Base-by-base conservation (phyloP, 2,329 filamentous ascomycete genomes). In the Chaetomiaceae sp. region DNA sequence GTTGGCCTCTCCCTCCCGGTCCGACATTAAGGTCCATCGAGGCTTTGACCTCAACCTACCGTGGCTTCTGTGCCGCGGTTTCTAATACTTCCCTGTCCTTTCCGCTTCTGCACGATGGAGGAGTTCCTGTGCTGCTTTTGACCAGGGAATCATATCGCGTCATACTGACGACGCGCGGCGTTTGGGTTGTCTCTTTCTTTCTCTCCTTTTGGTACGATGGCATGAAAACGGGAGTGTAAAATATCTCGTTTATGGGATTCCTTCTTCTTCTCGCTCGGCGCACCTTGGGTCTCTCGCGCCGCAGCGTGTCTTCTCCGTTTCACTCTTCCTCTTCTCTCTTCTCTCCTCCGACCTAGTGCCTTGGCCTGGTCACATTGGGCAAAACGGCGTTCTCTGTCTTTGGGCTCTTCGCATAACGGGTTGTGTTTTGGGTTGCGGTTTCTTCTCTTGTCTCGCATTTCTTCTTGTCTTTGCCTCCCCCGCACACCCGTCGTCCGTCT, bases 191-290 rank as follows among this genome's bases (percentile, higher is more conserved):
- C n/a, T n/a, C n/a, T n/a, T n/a, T n/a, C n/a, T n/a, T n/a, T n/a
- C n/a, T 19, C 22, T 38, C 19, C 12, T 33, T 38, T 6, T 3
- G 38, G 24, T 9, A 47, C 38, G 45, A 42, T 9, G 29, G 45
- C 34, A 47, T 42, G 39, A 38, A 36, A 48, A 37, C n/a, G 41
- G 41, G 32, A 26, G 46, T 48, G 40, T 48, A 44, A 44, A 45
- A 41, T 27, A 40, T 40, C 15, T 32, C 20, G 22, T 10, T 42
- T 30, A 10, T 8, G 36, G 32, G n/a, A n/a, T n/a, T n/a, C n/a
- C n/a, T n/a, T 18, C 39, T 38, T 29, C 18, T 19, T n/a, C 19
- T n/a, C n/a, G n/a, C n/a, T n/a, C 24, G 45, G 45, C 45, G 45
- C 38, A n/a, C n/a, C n/a, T n/a, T 42, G 2, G 19, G 11, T 32